Evolutionary conservation across 306 rosid species (phyloP).

Genomic region (Senna siamea): DNA sequence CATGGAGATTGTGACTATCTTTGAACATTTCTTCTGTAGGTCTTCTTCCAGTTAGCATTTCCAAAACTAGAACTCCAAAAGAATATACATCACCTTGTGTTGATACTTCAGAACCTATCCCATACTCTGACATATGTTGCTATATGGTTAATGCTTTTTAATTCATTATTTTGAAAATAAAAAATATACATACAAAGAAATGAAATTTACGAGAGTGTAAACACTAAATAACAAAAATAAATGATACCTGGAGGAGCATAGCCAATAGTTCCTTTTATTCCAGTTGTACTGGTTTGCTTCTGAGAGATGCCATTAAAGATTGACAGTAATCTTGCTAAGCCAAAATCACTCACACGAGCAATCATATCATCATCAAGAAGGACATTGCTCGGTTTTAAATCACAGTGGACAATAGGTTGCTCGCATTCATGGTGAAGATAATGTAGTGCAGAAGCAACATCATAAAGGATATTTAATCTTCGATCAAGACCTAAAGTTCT

Average conservation of each 20-base stretch:
- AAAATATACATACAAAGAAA: too few relatives aligned
- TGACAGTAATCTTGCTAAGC: background rate
- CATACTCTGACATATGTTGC: background rate
- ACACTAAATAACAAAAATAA: too few relatives aligned
- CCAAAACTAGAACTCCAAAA: background rate
- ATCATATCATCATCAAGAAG: slow-evolving; percentile 5
- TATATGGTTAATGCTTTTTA: background rate
- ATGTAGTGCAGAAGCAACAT: background rate
- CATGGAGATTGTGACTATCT: slow-evolving; percentile 6
- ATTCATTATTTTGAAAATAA: background rate
- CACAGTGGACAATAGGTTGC: background rate
- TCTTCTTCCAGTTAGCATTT: slow-evolving; percentile 18
- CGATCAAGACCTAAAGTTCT: background rate
- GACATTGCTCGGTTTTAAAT: slow-evolving; percentile 9
- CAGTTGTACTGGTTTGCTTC: background rate
- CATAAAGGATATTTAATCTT: background rate
- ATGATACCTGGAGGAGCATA: slow-evolving; percentile 33
- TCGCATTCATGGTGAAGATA: slow-evolving; percentile 10
- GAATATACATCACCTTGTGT: background rate
- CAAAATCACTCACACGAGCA: background rate
- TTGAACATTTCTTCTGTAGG: slow-evolving; percentile 32
- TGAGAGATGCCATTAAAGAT: background rate
- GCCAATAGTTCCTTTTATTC: slow-evolving; percentile 2
- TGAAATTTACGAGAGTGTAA: too few relatives aligned
- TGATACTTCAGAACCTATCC: background rate